phyloP scores from a whole-genome alignment of 176 grass and related monocot genomes.

The Metroxylon sagu region DNA sequence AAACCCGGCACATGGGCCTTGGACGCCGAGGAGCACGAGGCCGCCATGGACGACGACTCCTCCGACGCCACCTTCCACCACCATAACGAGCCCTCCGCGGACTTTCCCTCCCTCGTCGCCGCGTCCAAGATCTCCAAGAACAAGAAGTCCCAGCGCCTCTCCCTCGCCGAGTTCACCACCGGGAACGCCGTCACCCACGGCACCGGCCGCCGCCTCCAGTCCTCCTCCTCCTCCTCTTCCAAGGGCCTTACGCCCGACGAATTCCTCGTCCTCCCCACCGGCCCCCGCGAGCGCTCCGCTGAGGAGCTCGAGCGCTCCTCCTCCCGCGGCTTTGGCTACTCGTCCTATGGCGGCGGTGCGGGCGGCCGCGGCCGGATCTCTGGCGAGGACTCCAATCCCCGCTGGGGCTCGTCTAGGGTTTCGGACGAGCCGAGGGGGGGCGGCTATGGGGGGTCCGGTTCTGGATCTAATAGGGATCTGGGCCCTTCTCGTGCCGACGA shows the following conservation, averaged over 20 bases:
- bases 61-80: not conserved
- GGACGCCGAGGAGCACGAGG: slow-evolving; percentile 60
- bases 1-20: slow-evolving; percentile 63
- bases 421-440: slow-evolving; percentile 37
- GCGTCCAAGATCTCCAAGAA: slow-evolving; percentile 54
- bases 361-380: slow-evolving; percentile 1
- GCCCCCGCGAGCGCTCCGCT: slow-evolving; percentile 39
- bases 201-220: not conserved
- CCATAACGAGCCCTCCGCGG: slow-evolving; percentile 9
- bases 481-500: slow-evolving; percentile 34
- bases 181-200: slow-evolving; percentile 22
- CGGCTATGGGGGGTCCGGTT: slow-evolving; percentile 20
- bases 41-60: slow-evolving; percentile 1
- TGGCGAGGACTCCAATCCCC: not conserved
- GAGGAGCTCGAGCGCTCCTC: slow-evolving; percentile 44
- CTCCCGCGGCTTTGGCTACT: slow-evolving; percentile 26
- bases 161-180: slow-evolving; percentile 36
- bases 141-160: slow-evolving; percentile 45
- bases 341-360: slow-evolving; percentile 7
- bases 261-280: slow-evolving; percentile 30
- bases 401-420: slow-evolving; percentile 19
- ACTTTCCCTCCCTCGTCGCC: slow-evolving; percentile 49
- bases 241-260: slow-evolving; percentile 22
- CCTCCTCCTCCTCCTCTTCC: slow-evolving; percentile 16
- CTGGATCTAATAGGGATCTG: slow-evolving; percentile 25